Conservation (phyloP, 768 basidiomycete genomes). For the Calocera viscosa region DNA sequence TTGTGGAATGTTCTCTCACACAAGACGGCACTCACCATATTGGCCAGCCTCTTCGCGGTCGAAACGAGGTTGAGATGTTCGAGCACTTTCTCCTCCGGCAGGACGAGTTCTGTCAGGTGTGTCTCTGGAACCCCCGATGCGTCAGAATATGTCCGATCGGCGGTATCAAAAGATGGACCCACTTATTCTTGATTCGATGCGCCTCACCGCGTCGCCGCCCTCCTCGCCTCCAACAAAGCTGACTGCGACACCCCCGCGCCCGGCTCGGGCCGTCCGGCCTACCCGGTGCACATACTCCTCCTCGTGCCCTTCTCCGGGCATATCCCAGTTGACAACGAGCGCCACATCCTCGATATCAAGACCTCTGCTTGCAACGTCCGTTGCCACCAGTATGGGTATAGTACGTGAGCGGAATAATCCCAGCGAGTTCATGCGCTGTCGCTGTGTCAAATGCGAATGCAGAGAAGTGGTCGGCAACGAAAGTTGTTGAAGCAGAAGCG, state of each 20-base stretch:
- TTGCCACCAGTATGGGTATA: constrained; percentile 83
- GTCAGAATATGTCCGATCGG: not conserved
- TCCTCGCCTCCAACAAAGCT: constrained; percentile 75
- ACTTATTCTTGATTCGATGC: constrained; percentile 81
- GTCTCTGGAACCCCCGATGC: constrained; percentile 40
- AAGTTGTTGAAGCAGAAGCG: constrained; percentile 60
- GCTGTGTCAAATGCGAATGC: constrained; percentile 87
- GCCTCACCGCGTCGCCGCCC: constrained; percentile 72
- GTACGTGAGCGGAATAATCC: constrained; percentile 73
- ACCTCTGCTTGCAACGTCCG: constrained; percentile 90
- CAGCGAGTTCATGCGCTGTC: constrained; percentile 74
- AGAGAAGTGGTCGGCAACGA: constrained; percentile 76
- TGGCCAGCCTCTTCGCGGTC: constrained; percentile 82
- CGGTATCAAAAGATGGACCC: constrained; percentile 25
- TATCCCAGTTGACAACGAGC: constrained; percentile 94
- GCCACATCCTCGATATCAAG: constrained; percentile 94
- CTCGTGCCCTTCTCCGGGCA: constrained; percentile 51
- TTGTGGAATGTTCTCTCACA: not conserved
- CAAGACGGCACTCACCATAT: constrained; percentile 52
- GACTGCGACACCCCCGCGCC: constrained; percentile 75
- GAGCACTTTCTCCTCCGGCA: constrained; percentile 72
- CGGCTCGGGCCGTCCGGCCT: constrained; percentile 82
- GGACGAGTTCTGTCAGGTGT: constrained; percentile 54
- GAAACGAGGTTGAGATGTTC: constrained; percentile 80
- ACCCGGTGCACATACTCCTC: constrained; percentile 97